Evolutionary conservation across 352 stramenopile genomes (phyloP), one percentile per base, ranked within the genome.

Genomic region (Pythium vanterpoolii): DNA sequence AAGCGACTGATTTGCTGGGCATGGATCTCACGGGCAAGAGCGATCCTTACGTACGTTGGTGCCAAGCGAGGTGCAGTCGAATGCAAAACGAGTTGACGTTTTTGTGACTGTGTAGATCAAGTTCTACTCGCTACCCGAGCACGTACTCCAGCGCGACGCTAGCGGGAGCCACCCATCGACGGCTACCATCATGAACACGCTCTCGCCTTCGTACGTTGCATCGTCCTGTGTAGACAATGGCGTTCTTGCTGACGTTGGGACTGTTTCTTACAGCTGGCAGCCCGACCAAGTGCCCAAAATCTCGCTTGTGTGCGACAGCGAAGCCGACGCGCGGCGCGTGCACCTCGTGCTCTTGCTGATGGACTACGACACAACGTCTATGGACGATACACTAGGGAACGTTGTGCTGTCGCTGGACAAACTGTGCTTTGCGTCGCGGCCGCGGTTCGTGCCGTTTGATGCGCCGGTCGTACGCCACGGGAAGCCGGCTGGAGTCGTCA

Each of bases 21-120:
- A 90, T 90, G 66, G 87, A 96, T 62, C 52, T 92, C 14, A 73
- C 74, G 5, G 86, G 86, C n/a, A 70, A 80, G 36, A 93, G 83
- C 54, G 85, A 94, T 45, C 86, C 87, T 18, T 95, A 93, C 34
- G 72, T 92, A 56, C 4, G 68, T 78, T 7, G 0, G 1, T 2
- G 33, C 10, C 33, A 18, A 38, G 33, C 11, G n/a, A n/a, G 33
- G 16, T 9, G 33, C 10, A 38, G 33, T 18, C 10, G 2, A 14
- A 38, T 9, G 0, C 10, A 38, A 14, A 14, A 14, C 11, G 33
- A 38, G 21, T 43, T 26, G 14, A 38, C 10, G 4, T 27, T 24
- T 1, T 39, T 3, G n/a, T 13, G 27, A 16, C 2, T 24, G 23
- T 33, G n/a, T 44, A 86, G 73, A 71, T 90, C 59, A 91, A 91